A percentile compares a stretch with the other conserved stretches of the same genome.
phyloP scores from a whole-genome alignment of 2,329 filamentous ascomycete species.

The Thermoascus crustaceus region DNA sequence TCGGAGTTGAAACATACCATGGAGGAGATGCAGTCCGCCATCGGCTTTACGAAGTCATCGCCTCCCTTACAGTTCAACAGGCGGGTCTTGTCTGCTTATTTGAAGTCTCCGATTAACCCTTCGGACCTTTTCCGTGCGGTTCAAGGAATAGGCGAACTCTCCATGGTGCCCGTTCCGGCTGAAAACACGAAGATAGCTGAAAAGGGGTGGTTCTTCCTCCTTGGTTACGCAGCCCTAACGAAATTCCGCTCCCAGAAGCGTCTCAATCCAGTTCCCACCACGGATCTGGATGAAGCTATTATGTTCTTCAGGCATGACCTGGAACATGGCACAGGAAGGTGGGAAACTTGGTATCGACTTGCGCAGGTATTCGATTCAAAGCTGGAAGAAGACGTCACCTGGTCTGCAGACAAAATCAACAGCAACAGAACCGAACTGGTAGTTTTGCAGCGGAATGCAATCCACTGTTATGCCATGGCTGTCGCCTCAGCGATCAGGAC shows the following conservation, averaged over 20 bases:
- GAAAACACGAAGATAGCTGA: conserved; percentile 64
- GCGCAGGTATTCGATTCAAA: conserved; percentile 84
- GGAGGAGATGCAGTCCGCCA: conserved; percentile 83
- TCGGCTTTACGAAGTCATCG: conserved; percentile 67
- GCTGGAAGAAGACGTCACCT: conserved; percentile 76
- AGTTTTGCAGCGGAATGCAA: conserved; percentile 67
- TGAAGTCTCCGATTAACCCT: conserved; percentile 78
- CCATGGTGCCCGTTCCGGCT: conserved; percentile 60
- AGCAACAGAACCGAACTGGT: conserved; percentile 68
- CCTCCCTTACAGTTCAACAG: conserved; percentile 80
- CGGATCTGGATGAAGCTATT: conserved; percentile 74
- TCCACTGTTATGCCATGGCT: conserved; percentile 72
- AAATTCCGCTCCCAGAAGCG: conserved; percentile 77
- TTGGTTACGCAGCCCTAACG: conserved; percentile 79
- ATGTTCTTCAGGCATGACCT: conserved; percentile 74
- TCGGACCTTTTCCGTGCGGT: conserved; percentile 72
- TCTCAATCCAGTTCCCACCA: conserved; percentile 67
- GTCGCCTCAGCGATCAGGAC: conserved; percentile 52
- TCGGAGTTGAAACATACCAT: conserved; percentile 84
- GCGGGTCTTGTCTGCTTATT: conserved; percentile 68
- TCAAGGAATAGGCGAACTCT: conserved; percentile 65
- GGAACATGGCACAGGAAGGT: conserved; percentile 71
- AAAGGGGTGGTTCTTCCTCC: conserved; percentile 85
- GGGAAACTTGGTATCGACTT: conserved; percentile 86
- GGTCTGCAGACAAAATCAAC: conserved; percentile 87